These are phyloP conservation scores for Pisolithus marmoratus DNA, from an alignment of 768 basidiomycete species.

Conservation along the genomic window DNA sequence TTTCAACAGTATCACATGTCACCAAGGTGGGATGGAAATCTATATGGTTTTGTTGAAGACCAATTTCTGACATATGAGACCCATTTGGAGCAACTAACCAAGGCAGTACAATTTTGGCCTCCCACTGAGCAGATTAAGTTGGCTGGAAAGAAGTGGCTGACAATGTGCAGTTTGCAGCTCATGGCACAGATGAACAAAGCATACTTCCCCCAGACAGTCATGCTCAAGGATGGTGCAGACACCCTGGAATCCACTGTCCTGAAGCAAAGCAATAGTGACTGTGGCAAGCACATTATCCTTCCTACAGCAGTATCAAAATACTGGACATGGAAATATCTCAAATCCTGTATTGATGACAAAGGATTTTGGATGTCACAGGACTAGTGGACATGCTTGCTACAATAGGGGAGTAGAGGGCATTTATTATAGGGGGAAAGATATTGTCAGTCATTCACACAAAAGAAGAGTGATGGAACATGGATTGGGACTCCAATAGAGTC, in stretches of 20 bases:
- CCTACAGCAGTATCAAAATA: not conserved
- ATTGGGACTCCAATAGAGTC: too few species aligned
- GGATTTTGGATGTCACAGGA: too few species aligned
- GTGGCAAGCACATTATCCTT: not conserved
- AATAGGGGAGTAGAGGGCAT: too few species aligned
- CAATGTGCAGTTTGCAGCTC: not conserved
- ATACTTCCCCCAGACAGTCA: not conserved
- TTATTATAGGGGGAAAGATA: too few species aligned
- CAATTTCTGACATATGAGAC: not conserved
- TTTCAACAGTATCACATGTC: too few species aligned
- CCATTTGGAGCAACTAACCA: not conserved
- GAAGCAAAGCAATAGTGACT: slow-evolving; percentile 1
- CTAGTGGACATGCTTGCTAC: too few species aligned
- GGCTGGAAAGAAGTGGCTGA: not conserved
- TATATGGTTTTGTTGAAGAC: not conserved
- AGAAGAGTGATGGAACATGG: too few species aligned
- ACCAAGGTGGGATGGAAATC: not conserved
- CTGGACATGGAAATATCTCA: not conserved
- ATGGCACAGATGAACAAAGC: not conserved
- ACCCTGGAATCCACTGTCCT: not conserved
- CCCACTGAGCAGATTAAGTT: not conserved
- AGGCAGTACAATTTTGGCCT: not conserved
- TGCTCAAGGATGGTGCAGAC: not conserved
- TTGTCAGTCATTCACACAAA: too few species aligned
- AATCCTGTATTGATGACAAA: too few species aligned